Conservation (phyloP, 192 early-diverging fungal genomes). For the Irineochytrium annulatum region DNA sequence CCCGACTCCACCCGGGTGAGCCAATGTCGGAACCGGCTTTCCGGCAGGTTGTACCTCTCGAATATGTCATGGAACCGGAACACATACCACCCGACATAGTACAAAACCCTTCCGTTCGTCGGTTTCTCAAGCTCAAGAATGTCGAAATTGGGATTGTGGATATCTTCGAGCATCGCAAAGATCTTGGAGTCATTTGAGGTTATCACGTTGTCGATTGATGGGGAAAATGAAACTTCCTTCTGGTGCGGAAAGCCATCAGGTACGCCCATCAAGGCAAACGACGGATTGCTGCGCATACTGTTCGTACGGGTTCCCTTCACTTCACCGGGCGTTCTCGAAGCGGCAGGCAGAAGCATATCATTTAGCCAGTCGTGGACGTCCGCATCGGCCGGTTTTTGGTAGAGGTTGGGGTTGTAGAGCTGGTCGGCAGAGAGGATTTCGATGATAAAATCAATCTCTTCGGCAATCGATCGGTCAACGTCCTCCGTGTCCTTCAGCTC, state of each 20-base stretch:
- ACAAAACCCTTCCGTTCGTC: slow-evolving; percentile 23
- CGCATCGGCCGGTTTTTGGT: slow-evolving; percentile 30
- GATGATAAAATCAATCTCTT: slow-evolving; percentile 35
- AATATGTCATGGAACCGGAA: slow-evolving; percentile 28
- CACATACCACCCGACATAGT: slow-evolving; percentile 28
- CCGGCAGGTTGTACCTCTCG: slow-evolving; percentile 19
- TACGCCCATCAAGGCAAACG: neutral
- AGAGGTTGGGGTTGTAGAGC: slow-evolving; percentile 38
- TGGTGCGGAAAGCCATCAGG: neutral
- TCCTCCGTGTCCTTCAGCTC: slow-evolving; percentile 28
- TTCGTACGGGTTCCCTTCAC: neutral
- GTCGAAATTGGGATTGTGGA: slow-evolving; percentile 28
- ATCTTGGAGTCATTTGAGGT: slow-evolving; percentile 4
- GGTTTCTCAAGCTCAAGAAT: slow-evolving; percentile 18
- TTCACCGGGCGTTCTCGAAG: slow-evolving; percentile 1
- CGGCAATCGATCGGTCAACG: slow-evolving; percentile 14
- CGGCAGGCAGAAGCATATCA: slow-evolving; percentile 27
- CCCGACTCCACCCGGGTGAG: slow-evolving; percentile 30
- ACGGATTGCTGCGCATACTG: slow-evolving; percentile 3
- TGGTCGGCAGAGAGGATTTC: slow-evolving; percentile 32
- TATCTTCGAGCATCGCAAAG: slow-evolving; percentile 14
- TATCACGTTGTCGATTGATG: neutral
- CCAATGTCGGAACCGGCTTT: slow-evolving; percentile 24
- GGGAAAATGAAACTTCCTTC: slow-evolving; percentile 4
- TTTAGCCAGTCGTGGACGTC: slow-evolving; percentile 44